These are phyloP conservation scores for Aspergillus latus DNA, from an alignment of 2,329 filamentous ascomycete species.

Conservation along the genomic window DNA sequence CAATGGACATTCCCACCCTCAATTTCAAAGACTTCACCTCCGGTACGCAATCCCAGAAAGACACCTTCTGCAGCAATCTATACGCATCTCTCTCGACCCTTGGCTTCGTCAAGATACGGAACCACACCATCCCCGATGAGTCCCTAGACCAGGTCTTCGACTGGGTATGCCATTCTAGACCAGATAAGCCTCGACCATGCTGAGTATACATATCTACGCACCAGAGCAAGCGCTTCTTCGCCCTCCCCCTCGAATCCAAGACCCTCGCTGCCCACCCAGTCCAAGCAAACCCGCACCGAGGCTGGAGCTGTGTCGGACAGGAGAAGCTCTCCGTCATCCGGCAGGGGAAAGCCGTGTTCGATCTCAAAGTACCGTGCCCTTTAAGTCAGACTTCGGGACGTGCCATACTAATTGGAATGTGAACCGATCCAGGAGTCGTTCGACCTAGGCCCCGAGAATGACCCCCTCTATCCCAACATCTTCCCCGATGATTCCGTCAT, in stretches of 20 bases:
- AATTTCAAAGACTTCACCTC: no score
- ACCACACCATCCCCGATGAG: constrained; percentile 8
- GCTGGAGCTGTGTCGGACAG: constrained; percentile 33
- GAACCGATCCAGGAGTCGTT: constrained; percentile 40
- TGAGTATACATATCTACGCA: background rate
- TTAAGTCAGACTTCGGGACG: background rate
- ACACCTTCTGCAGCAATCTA: no score
- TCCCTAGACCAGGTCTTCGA: constrained; percentile 4
- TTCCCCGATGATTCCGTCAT: constrained; percentile 50
- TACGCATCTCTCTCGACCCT: no score
- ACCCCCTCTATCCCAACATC: constrained; percentile 43
- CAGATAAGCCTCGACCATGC: background rate
- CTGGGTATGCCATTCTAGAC: background rate
- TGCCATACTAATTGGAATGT: no score
- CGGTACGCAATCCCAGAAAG: no score
- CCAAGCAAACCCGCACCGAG: constrained; percentile 31
- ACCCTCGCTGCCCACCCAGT: constrained; percentile 31
- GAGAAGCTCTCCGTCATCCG: constrained; percentile 29
- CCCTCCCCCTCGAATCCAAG: constrained; percentile 28
- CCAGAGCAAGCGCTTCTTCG: constrained; percentile 20
- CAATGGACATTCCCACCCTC: no score
- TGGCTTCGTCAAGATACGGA: constrained; percentile 9
- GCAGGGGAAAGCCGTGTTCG: constrained; percentile 5
- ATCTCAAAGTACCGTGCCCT: background rate
- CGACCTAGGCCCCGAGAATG: constrained; percentile 48